Evolutionary conservation across 164 flowering plant species (phyloP).

Genomic region (Stephania japonica): DNA sequence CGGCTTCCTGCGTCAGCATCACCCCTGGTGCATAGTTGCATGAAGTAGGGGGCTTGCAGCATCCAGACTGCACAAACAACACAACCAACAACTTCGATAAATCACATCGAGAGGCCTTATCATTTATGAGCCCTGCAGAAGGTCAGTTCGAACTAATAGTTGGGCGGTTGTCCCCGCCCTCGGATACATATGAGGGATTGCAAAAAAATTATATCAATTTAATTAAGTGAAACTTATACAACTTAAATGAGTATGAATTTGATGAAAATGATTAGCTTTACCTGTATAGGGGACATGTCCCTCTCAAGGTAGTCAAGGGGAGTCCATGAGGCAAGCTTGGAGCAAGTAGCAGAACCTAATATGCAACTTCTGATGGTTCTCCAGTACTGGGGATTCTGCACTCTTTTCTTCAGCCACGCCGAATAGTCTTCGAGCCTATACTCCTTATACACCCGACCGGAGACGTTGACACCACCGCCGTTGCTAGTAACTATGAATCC

Average conservation of each 20-base stretch:
- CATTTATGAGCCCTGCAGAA: no score
- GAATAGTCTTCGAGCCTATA: slow-evolving; percentile 60
- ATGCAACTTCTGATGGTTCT: slow-evolving; percentile 61
- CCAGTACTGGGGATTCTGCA: slow-evolving; percentile 60
- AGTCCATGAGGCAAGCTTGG: slow-evolving; percentile 60
- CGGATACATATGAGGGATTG: background rate
- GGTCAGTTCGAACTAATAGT: no score
- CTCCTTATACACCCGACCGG: slow-evolving; percentile 67
- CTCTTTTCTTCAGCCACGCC: slow-evolving; percentile 60
- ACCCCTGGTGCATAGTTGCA: slow-evolving; percentile 51
- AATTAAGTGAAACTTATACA: no score
- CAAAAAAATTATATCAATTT: no score
- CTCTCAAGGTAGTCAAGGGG: slow-evolving; percentile 67
- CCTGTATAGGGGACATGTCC: slow-evolving; percentile 89
- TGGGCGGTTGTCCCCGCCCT: no score
- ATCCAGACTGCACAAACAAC: slow-evolving; percentile 69
- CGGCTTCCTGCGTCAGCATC: slow-evolving; percentile 48
- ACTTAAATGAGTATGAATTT: background rate
- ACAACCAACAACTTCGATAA: background rate
- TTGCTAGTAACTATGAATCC: slow-evolving; percentile 69
- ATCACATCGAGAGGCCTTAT: no score
- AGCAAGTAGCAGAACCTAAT: slow-evolving; percentile 71
- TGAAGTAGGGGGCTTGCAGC: slow-evolving; percentile 92
- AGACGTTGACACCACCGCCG: slow-evolving; percentile 65
- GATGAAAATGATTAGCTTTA: slow-evolving; percentile 10